phyloP scores from a whole-genome alignment of 257 asterid genomes.

The Penstemon eatonii region DNA sequence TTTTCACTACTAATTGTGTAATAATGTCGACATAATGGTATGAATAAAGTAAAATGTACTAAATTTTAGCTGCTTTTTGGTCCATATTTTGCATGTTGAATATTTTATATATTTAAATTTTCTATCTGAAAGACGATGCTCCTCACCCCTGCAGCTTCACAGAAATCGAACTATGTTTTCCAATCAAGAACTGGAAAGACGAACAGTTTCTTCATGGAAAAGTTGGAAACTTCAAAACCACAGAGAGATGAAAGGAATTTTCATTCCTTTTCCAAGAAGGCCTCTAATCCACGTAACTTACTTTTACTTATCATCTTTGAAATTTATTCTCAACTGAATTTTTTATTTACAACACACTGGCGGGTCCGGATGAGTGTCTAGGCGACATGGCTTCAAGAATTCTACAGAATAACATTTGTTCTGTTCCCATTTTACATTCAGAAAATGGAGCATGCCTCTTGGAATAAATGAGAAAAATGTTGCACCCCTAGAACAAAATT shows the following conservation, averaged over 20 bases:
- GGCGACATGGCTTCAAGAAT: conserved; percentile 53
- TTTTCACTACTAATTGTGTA: neutral
- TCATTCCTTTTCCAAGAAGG: conserved; percentile 39
- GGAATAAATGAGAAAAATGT: too few relatives aligned
- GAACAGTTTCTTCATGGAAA: conserved; percentile 69
- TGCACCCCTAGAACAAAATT: too few relatives aligned
- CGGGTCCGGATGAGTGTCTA: conserved; percentile 65
- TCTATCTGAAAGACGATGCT: conserved; percentile 5
- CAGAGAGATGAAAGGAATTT: conserved; percentile 30
- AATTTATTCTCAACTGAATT: neutral
- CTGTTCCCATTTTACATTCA: conserved; percentile 56
- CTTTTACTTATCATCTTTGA: neutral
- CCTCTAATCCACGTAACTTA: conserved; percentile 57
- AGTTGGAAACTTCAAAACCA: conserved; percentile 43
- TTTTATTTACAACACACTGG: conserved; percentile 40
- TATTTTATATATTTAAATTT: neutral
- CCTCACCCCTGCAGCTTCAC: conserved; percentile 49
- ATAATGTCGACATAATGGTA: neutral
- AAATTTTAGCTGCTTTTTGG: too few relatives aligned
- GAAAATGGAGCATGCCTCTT: conserved; percentile 54
- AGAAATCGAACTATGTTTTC: conserved; percentile 41
- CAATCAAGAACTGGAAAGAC: conserved; percentile 46
- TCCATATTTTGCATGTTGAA: neutral
- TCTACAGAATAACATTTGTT: conserved; percentile 55
- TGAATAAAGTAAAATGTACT: neutral